Percentiles rank a stretch among this genome's conserved stretches.
Conservation (phyloP, 345 rosid species). For the Arabis alpina region DNA sequence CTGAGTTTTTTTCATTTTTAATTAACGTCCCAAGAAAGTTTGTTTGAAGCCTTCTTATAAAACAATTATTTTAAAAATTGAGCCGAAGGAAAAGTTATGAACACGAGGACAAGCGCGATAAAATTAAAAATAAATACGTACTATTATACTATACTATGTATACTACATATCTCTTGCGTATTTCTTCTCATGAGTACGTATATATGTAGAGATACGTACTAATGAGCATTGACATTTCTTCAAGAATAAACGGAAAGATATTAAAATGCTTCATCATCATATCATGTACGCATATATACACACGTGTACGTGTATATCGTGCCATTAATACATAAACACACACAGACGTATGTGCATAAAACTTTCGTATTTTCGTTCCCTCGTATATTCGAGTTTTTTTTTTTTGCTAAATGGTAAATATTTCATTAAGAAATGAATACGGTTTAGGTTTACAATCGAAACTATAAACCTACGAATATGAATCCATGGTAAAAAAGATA, state of each 20-base stretch:
- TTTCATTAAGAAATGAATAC: too few relatives aligned
- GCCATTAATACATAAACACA: slow-evolving; percentile 27
- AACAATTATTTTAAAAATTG: not conserved
- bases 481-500: too few relatives aligned
- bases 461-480: too few relatives aligned
- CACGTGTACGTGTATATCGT: slow-evolving; percentile 16
- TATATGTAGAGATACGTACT: not conserved
- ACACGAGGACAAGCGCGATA: slow-evolving; percentile 31
- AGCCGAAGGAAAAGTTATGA: slow-evolving; percentile 30
- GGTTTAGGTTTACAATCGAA: too few relatives aligned
- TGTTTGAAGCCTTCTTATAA: slow-evolving; percentile 33
- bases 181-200: not conserved
- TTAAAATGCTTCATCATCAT: not conserved
- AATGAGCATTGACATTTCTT: slow-evolving; percentile 1
- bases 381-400: not conserved
- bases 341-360: slow-evolving; percentile 18
- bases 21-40: slow-evolving; percentile 48
- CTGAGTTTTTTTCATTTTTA: slow-evolving; percentile 43
- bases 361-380: slow-evolving; percentile 12
- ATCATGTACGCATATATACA: not conserved
- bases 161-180: not conserved
- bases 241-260: slow-evolving; percentile 2
- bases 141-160: not conserved
- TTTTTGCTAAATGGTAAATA: too few relatives aligned
- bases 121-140: not conserved